Base-by-base conservation (phyloP, 2,329 filamentous ascomycete species). In the Aureobasidium sp. region DNA sequence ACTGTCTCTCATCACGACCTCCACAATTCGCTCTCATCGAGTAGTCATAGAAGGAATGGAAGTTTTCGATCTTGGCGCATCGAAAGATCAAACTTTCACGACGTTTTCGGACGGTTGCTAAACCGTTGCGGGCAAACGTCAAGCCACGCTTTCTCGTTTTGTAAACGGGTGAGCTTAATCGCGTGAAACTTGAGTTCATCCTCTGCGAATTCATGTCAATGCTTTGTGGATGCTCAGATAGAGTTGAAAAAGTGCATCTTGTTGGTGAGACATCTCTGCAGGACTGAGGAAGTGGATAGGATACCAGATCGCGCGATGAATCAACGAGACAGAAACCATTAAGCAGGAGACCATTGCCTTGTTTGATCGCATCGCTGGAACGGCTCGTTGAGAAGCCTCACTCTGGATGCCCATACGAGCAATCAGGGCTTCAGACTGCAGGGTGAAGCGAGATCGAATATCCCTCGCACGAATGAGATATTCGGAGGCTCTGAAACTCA, bases 41-140 rank as follows among this genome's bases (percentile, higher is more conserved):
- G 30, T 34, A 34, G 30, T 35, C 27, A 8, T 35, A 5, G 21
- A 22, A 47, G 35, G 42, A 10, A 11, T 47, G 21, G 42, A 35
- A 17, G 42, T 17, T 30, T n/a, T 8, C 14, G 5, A 35, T 47
- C 42, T 47, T 47, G 42, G 42, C 42, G 21, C 12, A 47, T 34
- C 12, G 21, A 19, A 16, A 32, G 19, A 19, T 25, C 34, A n/a
- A 47, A 47, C 29, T 47, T 47, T 47, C 16, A 47, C 30, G 30
- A 35, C 42, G 42, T 47, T 47, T 35, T 30, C 6, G 42, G 42
- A 47, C 42, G 29, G 29, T 47, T 47, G 30, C 42, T 35, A 35
- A 30, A 47, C 42, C 42, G 42, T 35, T 47, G n/a, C 12, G 21
- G 30, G 30, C 8, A 35, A 47, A 12, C 42, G 4, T 47, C 30